A percentile compares a stretch with the other conserved stretches of the same genome.
Evolutionary conservation across 139 green algal species (phyloP).

Genomic region (Pedinophyceae sp.): DNA sequence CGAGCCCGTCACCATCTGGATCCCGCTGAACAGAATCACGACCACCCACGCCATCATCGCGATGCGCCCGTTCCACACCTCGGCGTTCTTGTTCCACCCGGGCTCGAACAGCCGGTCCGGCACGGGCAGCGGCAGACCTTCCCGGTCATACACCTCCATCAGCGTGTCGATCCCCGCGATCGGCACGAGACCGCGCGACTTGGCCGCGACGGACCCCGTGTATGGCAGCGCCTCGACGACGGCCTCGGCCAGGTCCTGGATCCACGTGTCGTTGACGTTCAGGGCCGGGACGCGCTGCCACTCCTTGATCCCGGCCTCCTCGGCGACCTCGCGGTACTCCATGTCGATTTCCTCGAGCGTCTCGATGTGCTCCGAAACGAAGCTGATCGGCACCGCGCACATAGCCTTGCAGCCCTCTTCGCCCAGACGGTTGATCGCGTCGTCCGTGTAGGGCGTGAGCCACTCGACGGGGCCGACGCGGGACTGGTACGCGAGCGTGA

Average conservation of each 20-base stretch:
- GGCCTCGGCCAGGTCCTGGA: conserved; percentile 84
- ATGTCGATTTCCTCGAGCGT: conserved; percentile 99
- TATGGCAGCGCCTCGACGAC: conserved; percentile 78
- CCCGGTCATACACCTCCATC: conserved; percentile 83
- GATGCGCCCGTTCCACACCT: conserved; percentile 84
- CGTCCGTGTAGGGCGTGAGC: conserved; percentile 96
- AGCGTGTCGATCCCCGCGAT: conserved; percentile 28
- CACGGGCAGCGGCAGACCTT: conserved; percentile 61
- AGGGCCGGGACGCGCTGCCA: conserved; percentile 94
- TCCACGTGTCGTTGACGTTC: conserved; percentile 82
- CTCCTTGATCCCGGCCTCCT: conserved; percentile 57
- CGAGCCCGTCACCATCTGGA: background rate
- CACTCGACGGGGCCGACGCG: conserved; percentile 90
- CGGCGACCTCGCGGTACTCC: conserved; percentile 77
- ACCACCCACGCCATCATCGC: conserved; percentile 54
- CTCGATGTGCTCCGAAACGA: conserved; percentile 99
- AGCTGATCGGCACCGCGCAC: conserved; percentile 90
- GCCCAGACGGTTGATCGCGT: conserved; percentile 76
- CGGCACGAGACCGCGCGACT: background rate
- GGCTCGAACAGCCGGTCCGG: conserved; percentile 68
- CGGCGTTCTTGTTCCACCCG: conserved; percentile 83
- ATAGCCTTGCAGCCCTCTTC: conserved; percentile 45
- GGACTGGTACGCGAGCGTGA: conserved; percentile 95
- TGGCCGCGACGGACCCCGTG: conserved; percentile 48
- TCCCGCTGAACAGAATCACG: background rate